phyloP scores from a whole-genome alignment of 805 yeast species.

The Cyberlindnera misumaiensis region DNA sequence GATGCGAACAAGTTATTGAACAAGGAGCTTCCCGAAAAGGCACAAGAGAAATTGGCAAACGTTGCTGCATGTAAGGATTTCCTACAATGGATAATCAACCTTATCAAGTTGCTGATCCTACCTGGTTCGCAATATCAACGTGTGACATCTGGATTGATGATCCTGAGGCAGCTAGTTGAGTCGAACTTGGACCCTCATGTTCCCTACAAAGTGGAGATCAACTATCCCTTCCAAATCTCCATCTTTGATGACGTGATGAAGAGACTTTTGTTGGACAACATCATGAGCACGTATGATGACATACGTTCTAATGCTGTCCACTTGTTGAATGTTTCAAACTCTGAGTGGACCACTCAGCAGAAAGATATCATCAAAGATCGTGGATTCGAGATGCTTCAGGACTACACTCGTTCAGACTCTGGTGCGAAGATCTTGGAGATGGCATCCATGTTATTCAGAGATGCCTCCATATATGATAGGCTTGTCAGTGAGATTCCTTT shows the following conservation, averaged over 20 bases:
- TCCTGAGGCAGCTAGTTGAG: slow-evolving; percentile 39
- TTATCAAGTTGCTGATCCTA: slow-evolving; percentile 32
- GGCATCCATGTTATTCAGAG: slow-evolving; percentile 37
- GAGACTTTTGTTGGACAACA: slow-evolving; percentile 50
- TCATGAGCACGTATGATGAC: slow-evolving; percentile 72
- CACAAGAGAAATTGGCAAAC: slow-evolving; percentile 22
- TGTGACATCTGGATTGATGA: slow-evolving; percentile 39
- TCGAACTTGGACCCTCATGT: slow-evolving; percentile 52
- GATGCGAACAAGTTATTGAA: slow-evolving; percentile 38
- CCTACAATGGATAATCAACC: slow-evolving; percentile 31
- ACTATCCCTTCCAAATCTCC: slow-evolving; percentile 41
- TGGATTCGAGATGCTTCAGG: slow-evolving; percentile 34
- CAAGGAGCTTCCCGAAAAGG: slow-evolving; percentile 29
- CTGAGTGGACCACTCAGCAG: slow-evolving; percentile 6
- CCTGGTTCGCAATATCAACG: slow-evolving; percentile 57
- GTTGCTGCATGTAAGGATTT: slow-evolving; percentile 33
- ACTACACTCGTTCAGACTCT: slow-evolving; percentile 61
- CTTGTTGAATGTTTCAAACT: slow-evolving; percentile 31
- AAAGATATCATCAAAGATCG: slow-evolving; percentile 15
- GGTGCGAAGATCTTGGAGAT: slow-evolving; percentile 61
- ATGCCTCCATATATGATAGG: slow-evolving; percentile 24
- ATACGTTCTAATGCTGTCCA: slow-evolving; percentile 48
- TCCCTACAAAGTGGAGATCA: slow-evolving; percentile 35
- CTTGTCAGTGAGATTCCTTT: slow-evolving; percentile 30
- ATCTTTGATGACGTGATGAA: slow-evolving; percentile 35